A percentile compares a stretch with the other conserved stretches of the same genome.
Evolutionary conservation across 768 basidiomycete genomes (phyloP).

Genomic region (Suillus ampliporus): DNA sequence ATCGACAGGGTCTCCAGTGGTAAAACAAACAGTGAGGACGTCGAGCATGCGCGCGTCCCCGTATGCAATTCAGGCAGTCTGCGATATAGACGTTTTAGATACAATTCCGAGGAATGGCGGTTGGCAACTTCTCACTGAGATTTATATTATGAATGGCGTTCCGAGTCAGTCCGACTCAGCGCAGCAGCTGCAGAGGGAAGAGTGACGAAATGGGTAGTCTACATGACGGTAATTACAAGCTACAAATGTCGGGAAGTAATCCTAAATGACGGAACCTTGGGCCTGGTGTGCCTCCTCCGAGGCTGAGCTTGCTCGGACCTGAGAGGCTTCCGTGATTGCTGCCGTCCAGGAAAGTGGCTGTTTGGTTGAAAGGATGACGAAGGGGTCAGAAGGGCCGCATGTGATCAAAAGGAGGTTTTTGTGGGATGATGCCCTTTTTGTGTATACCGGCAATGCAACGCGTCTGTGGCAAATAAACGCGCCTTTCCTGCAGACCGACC

Average conservation of each 20-base stretch:
- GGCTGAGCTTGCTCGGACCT: neutral
- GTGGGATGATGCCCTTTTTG: constrained; percentile 3
- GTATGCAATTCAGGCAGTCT: no score
- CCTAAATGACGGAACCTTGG: neutral
- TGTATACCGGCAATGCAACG: constrained; percentile 22
- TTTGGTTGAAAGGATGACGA: no score
- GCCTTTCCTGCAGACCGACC: constrained; percentile 16
- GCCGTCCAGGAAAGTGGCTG: neutral
- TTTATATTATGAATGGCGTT: neutral
- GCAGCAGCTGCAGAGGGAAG: neutral
- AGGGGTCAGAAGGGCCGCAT: no score
- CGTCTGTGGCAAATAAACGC: constrained; percentile 24
- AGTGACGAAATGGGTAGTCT: neutral
- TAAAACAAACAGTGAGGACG: no score
- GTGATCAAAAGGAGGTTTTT: constrained; percentile 2
- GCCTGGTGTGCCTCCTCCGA: neutral
- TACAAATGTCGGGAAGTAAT: no score
- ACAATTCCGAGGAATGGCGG: no score
- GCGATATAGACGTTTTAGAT: no score
- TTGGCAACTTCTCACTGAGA: no score
- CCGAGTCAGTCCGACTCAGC: neutral
- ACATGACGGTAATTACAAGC: neutral
- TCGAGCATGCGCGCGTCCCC: no score
- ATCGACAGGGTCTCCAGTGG: neutral
- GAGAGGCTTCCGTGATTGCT: constrained; percentile 1